phyloP scores from a whole-genome alignment of 1,139 yeast genomes.

The Eremothecium gossypii region DNA sequence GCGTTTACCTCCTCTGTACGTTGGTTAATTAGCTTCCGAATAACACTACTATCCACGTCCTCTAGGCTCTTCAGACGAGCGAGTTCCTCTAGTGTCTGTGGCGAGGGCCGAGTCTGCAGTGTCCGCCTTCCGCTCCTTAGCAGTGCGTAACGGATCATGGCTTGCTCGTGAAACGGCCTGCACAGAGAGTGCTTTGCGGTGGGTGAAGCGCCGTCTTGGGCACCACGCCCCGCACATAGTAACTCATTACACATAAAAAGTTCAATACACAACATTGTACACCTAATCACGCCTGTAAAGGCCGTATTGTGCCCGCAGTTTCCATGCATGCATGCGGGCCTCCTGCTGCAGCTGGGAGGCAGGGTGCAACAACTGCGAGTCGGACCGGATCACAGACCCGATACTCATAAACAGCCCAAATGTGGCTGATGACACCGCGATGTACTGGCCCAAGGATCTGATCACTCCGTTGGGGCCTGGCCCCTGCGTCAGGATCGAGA shows the following conservation, averaged over 20 bases:
- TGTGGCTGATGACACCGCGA: conserved; percentile 93
- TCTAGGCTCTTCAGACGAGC: conserved; percentile 24
- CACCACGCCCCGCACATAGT: too few species aligned
- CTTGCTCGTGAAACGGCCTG: too few species aligned
- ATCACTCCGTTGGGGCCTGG: conserved; percentile 98
- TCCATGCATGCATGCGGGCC: conserved; percentile 28
- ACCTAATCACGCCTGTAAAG: conserved; percentile 8
- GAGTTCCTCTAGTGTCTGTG: conserved; percentile 22
- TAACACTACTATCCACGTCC: conserved; percentile 26
- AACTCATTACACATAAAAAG: too few species aligned
- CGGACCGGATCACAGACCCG: conserved; percentile 89
- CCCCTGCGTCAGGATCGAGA: conserved; percentile 83
- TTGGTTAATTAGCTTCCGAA: conserved; percentile 24
- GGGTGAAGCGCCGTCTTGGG: too few species aligned
- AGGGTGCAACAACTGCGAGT: conserved; percentile 19
- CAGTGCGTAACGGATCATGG: too few species aligned
- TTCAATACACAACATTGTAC: background rate
- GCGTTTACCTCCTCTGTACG: conserved; percentile 24
- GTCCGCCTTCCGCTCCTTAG: too few species aligned
- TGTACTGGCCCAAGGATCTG: conserved; percentile 93
- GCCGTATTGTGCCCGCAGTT: conserved; percentile 23
- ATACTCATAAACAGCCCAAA: conserved; percentile 94
- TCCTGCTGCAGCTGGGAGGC: conserved; percentile 20
- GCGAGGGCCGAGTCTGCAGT: too few species aligned
- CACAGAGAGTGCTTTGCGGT: too few species aligned